Base-by-base conservation (phyloP, 495 filamentous ascomycete species). In the Aeminium ludgeri region DNA sequence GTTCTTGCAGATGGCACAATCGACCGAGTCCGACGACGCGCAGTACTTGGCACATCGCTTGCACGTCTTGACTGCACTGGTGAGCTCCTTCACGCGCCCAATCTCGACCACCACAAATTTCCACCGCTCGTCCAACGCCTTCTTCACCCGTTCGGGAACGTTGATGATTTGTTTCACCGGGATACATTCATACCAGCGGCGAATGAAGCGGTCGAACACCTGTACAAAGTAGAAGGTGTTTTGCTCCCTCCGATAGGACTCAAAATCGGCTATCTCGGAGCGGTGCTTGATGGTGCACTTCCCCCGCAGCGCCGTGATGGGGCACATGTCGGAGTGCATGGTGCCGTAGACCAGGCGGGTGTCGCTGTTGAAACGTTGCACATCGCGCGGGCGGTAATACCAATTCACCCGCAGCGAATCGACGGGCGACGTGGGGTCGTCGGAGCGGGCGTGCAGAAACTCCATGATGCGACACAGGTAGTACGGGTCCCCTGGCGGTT, bases 391-490 rank as follows among this genome's bases (percentile, higher is more conserved):
- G 12, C 89, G 74, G 57, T 96, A 96, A 61, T 85, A 95, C 89
- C 89, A 99, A 62, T 99, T 99, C 51, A 96, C 78, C 44, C 85
- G 76, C 52, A 99, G 58, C 17, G 83, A 71, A 56, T 95, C 87
- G 42, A 99, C 76, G 12, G 82, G 74, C 38, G 75, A 70, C 18
- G 65, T 64, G 18, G 65, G 60, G 57, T 86, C 70, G 43, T 86
- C 54, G 8, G 43, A 82, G 44, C 82, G 76, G 44, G 69, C 67
- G 44, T 91, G 83, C 40, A 93, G 64, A 54, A 95, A 95, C 59
- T 96, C 91, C 86, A 99, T 96, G 55, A 99, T 86, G 42, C 89
- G 80, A 34, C 80, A 86, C 44, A 99, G 64, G 58, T 99, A 99
- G 61, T 99, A 99, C 18, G 89, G 91, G 58, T 99, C 89, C 29